Conservation (phyloP, 257 asterid species). For the Haberlea rhodopensis region DNA sequence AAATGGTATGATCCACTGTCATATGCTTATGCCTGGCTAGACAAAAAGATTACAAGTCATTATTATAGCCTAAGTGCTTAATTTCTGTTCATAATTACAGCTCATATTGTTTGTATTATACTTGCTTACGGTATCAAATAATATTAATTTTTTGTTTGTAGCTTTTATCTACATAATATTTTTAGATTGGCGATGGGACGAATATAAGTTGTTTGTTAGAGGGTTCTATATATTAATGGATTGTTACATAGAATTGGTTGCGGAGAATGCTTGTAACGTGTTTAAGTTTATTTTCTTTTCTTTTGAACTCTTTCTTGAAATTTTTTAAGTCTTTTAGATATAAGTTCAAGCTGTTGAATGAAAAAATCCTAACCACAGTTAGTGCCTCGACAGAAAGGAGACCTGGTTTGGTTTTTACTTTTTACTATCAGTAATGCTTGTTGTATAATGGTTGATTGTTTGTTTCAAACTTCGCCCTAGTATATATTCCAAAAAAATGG, state of each 20-base stretch:
- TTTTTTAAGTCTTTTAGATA: constrained; percentile 24
- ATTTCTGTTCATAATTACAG: constrained; percentile 1
- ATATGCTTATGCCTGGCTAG: background rate
- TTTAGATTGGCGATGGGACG: constrained; percentile 5
- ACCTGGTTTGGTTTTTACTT: constrained; percentile 28
- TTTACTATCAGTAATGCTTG: constrained; percentile 24
- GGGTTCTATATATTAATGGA: constrained; percentile 12
- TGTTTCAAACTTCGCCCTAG: background rate
- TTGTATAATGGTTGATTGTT: background rate
- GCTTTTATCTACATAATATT: background rate
- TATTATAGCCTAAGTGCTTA: background rate
- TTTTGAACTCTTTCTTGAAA: constrained; percentile 25
- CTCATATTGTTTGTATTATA: constrained; percentile 16
- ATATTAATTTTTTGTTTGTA: background rate
- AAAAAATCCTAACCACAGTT: background rate
- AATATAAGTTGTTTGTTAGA: background rate
- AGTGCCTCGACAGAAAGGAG: constrained; percentile 28
- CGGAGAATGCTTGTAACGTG: constrained; percentile 8
- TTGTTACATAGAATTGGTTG: background rate
- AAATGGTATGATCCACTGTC: constrained; percentile 41
- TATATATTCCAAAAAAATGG: background rate
- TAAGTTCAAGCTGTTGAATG: background rate
- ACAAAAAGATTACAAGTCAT: background rate
- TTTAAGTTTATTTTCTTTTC: constrained; percentile 6
- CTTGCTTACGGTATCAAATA: constrained; percentile 3